Percentiles rank a stretch among this genome's conserved stretches.
Conservation (phyloP, 345 rosid species). For the Excoecaria cochinchinensis region DNA sequence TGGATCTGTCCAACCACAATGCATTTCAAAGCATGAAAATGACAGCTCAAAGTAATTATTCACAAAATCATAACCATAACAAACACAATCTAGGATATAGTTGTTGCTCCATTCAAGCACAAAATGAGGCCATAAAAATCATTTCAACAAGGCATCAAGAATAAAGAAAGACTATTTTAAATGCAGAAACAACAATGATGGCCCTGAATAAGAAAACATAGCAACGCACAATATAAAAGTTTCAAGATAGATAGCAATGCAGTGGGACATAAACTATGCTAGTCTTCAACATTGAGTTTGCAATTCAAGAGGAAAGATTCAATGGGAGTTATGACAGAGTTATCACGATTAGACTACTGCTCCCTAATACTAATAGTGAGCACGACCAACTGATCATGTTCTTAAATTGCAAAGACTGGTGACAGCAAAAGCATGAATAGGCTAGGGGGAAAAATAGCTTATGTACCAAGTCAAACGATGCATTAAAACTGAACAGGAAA, state of each 20-base stretch:
- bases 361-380: not conserved
- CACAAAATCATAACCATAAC: no score
- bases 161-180: no score
- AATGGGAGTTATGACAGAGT: not conserved
- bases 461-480: not conserved
- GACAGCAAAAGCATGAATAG: constrained; percentile 6
- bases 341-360: not conserved
- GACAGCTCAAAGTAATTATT: no score
- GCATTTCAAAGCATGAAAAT: no score
- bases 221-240: not conserved
- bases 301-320: not conserved
- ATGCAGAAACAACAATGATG: no score
- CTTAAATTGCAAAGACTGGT: not conserved
- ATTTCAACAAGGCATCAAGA: no score
- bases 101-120: no score
- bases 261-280: not conserved
- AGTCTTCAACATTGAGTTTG: not conserved
- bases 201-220: no score
- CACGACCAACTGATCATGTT: not conserved
- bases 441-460: not conserved
- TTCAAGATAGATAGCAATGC: no score
- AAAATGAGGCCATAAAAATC: no score
- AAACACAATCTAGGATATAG: no score
- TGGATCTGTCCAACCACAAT: no score
- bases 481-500: not conserved